Base-by-base conservation (phyloP, 352 stramenopile species). In the Hyaloperonospora brassicae region DNA sequence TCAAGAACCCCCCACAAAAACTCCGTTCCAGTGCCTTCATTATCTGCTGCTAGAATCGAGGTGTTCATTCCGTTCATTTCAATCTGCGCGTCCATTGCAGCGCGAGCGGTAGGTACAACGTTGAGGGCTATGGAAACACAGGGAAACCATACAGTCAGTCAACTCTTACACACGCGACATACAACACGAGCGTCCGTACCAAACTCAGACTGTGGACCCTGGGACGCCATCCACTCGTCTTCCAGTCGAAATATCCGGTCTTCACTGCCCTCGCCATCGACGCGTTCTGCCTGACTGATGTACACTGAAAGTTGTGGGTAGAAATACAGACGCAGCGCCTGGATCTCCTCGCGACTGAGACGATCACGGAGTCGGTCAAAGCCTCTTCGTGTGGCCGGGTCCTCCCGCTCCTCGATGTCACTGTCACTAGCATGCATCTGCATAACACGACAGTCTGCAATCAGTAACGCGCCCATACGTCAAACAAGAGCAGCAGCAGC, bases 1-100 rank as follows among this genome's bases (percentile, higher is more conserved):
- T 94, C 38, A 91, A 68, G 57, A 94, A 88, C 11, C 84, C 84
- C 84, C 84, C 84, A 94, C 8, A 94, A 61, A 64, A 94, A 92
- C 64, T 94, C 84, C 11, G 83, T 91, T 38, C 79, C 78, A 9
- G 84, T 94, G 54, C 84, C 84, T 87, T 94, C 84, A 43, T 94
- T 94, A 52, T 94, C 84, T 24, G 78, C 80, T 40, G 76, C 77
- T 55, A 93, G 55, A 48, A 92, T 88, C 17, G 84, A 89, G 46
- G 76, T 84, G 67, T 84, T 86, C 68, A 92, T 80, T 47, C 76
- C 76, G 1, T 80, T 87, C 68, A 91, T 82, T 50, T 93, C 84
- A 55, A 93, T 91, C 49, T 90, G 84, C 45, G 86, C 72, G 10
- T 90, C 83, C 64, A 87, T 67, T n/a, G 79, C 67, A 41, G 86